Evolutionary conservation across 805 yeast species (phyloP).

Genomic region (Priceomyces fermenticarens): DNA sequence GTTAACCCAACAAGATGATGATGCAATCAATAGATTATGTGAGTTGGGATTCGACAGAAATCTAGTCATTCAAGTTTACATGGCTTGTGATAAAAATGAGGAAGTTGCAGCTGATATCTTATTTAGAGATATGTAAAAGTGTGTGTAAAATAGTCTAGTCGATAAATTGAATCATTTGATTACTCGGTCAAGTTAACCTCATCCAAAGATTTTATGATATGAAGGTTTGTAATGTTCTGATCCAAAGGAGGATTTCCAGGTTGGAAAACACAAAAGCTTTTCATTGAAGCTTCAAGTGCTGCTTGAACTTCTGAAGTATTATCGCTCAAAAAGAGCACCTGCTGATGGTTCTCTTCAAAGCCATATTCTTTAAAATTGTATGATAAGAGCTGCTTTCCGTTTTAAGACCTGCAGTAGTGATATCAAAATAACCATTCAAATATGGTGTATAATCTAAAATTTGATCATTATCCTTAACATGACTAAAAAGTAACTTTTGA

Average conservation of each 20-base stretch:
- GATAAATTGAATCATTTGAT: neutral
- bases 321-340: conserved; percentile 73
- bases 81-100: conserved; percentile 98
- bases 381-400: conserved; percentile 53
- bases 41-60: conserved; percentile 91
- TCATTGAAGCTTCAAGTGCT: conserved; percentile 63
- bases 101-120: conserved; percentile 93
- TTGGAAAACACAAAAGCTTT: conserved; percentile 56
- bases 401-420: conserved; percentile 79
- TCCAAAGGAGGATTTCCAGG: conserved; percentile 68
- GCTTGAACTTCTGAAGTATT: conserved; percentile 76
- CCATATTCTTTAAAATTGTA: conserved; percentile 49
- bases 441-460: conserved; percentile 49
- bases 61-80: conserved; percentile 85
- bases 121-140: conserved; percentile 47
- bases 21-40: conserved; percentile 84
- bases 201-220: conserved; percentile 17
- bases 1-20: conserved; percentile 79
- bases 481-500: conserved; percentile 71
- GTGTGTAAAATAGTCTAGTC: conserved; percentile 9
- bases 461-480: conserved; percentile 44
- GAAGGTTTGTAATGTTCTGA: conserved; percentile 27
- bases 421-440: conserved; percentile 75
- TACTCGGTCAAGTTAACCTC: conserved; percentile 6
- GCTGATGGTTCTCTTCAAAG: conserved; percentile 19